Evolutionary conservation across 345 rosid species (phyloP), one percentile per base, ranked within the genome.

Genomic region (Dovyalis caffra): DNA sequence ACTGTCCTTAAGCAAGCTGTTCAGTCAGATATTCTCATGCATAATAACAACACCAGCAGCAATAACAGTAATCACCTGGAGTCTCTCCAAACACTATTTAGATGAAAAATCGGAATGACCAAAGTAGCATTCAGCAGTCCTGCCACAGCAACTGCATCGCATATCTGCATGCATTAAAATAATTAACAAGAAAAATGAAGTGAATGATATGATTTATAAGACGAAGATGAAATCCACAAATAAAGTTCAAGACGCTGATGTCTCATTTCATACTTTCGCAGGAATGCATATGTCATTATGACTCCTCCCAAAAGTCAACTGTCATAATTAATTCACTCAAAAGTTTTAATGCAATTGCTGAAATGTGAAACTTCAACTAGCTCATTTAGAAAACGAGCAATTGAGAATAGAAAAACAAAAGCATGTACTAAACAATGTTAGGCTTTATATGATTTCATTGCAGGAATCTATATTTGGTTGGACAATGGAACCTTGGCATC

Each of bases 121-220:
- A 95, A 96, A 56, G 99, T 95, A 56, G 99, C 99, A 85, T 95
- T 95, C 40, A 95, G 83, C 28, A 95, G 86, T 85, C 97, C 92
- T 62, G 98, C 98, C 76, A 95, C 98, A 53, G 96, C 98, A 81
- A 95, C 99, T n/a, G 90, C 99, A 87, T 95, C 99, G 70, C 97
- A 95, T 84, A 95, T 93, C 99, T 80, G 68, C 29, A 72, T 67
- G n/a, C 32, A 60, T 66, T 23, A 74, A 72, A 58, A 23, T n/a
- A 21, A 33, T 35, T 25, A 47, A 38, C 11, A 26, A 53, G 57
- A 21, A 58, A 31, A 33, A 26, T 29, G 23, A 8, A 21, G 35
- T 45, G 28, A 31, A 69, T 31, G 9, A 20, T 11, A 16, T 18
- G 53, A 34, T 23, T 74, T 34, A n/a, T 8, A 32, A 25, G 16